Conservation (phyloP, 1,284 basidiomycete genomes). For the Boletus hoseneyae region DNA sequence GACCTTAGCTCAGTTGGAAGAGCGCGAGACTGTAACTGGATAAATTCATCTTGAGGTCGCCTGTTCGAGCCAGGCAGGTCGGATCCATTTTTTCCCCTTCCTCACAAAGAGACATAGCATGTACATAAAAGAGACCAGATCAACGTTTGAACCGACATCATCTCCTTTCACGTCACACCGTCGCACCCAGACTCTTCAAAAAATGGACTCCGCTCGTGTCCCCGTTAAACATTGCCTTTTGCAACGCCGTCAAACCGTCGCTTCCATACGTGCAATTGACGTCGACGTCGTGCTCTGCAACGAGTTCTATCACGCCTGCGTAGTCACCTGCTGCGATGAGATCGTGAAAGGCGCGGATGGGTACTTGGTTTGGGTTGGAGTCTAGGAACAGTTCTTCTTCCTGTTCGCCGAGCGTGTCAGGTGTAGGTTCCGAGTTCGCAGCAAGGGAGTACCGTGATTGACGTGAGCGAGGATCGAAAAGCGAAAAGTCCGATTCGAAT, state of each 20-base stretch:
- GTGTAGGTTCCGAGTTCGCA: too few relatives aligned
- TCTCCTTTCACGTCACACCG: background rate
- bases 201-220: slow-evolving; percentile 21
- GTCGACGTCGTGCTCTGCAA: slow-evolving; percentile 22
- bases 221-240: slow-evolving; percentile 23
- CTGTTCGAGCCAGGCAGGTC: slow-evolving; percentile 59
- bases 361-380: slow-evolving; percentile 15
- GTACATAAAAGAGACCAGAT: too few relatives aligned
- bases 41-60: slow-evolving; percentile 47
- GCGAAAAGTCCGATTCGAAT: too few relatives aligned
- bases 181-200: slow-evolving; percentile 22
- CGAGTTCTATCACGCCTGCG: slow-evolving; percentile 12
- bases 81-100: slow-evolving; percentile 27
- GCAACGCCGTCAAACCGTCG: slow-evolving; percentile 20
- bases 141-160: too few relatives aligned
- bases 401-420: slow-evolving; percentile 3
- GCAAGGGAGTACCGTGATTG: too few relatives aligned
- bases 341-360: slow-evolving; percentile 25
- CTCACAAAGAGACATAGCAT: too few relatives aligned
- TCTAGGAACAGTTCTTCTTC: slow-evolving; percentile 25
- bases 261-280: slow-evolving; percentile 20
- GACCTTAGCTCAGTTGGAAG: slow-evolving; percentile 40
- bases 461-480: too few relatives aligned
- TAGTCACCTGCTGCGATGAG: slow-evolving; percentile 25
- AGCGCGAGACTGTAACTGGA: slow-evolving; percentile 36